Evolutionary conservation across 2,329 filamentous ascomycete genomes (phyloP).

Genomic region (Fusarium nematophilum): DNA sequence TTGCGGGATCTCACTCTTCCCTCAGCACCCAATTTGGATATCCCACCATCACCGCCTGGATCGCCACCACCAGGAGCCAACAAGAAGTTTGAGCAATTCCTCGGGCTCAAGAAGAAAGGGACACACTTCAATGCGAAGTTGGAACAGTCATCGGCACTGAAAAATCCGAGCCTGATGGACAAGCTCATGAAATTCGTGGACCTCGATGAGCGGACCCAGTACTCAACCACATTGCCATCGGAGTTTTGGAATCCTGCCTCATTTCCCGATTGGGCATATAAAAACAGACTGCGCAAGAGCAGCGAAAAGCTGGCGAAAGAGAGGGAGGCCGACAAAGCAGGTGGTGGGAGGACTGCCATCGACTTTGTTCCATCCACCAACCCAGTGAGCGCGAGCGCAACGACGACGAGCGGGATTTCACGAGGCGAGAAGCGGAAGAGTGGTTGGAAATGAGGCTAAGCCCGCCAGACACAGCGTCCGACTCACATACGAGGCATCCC

Average conservation of each 20-base stretch:
- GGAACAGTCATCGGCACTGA: constrained; percentile 72
- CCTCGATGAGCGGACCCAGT: constrained; percentile 65
- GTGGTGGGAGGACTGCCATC: constrained; percentile 55
- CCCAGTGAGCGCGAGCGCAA: constrained; percentile 33
- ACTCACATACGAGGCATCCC: not conserved
- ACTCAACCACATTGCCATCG: constrained; percentile 69
- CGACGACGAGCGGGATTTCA: constrained; percentile 37
- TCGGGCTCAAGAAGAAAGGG: constrained; percentile 80
- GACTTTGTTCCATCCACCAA: constrained; percentile 61
- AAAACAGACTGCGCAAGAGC: constrained; percentile 60
- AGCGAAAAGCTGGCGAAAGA: constrained; percentile 60
- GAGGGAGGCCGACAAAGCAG: constrained; percentile 56
- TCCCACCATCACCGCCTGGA: constrained; percentile 78
- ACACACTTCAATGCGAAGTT: constrained; percentile 84
- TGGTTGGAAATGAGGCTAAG: constrained; percentile 45
- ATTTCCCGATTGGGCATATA: constrained; percentile 67
- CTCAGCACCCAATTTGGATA: constrained; percentile 75
- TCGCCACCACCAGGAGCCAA: constrained; percentile 65
- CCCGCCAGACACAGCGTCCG: not conserved
- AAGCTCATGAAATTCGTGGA: constrained; percentile 78
- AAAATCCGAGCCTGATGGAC: constrained; percentile 78
- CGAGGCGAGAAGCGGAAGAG: constrained; percentile 50
- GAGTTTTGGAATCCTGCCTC: constrained; percentile 68
- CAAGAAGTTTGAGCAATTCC: constrained; percentile 78
- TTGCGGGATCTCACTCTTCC: constrained; percentile 81